Percentiles rank a stretch among this genome's conserved stretches.
These are phyloP conservation scores for Gossypium trilobum DNA, from an alignment of 441 rosid species.

Conservation along the genomic window DNA sequence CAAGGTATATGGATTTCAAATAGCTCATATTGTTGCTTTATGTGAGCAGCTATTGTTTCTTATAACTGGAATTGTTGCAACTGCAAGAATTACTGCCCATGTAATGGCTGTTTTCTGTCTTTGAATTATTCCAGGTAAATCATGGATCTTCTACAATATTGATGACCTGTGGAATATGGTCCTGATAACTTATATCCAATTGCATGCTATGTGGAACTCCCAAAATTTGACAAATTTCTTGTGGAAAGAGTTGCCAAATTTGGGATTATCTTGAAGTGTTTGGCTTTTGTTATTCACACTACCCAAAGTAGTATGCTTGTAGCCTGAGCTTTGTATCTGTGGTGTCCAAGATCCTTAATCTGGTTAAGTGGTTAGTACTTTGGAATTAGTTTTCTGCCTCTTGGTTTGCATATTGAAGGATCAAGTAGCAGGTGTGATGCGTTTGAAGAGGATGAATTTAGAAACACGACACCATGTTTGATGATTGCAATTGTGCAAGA, in stretches of 20 bases:
- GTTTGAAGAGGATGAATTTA: conserved; percentile 8
- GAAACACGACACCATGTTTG: conserved; percentile 11
- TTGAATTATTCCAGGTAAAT: conserved; percentile 43
- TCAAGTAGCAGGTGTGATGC: background rate
- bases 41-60: background rate
- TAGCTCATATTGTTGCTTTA: background rate
- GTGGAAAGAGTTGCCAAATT: conserved; percentile 19
- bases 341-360: conserved; percentile 10
- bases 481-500: conserved; percentile 6
- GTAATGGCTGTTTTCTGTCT: background rate
- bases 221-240: conserved; percentile 13
- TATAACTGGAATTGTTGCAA: background rate
- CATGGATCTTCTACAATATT: conserved; percentile 23
- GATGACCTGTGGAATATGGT: conserved; percentile 29
- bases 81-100: background rate
- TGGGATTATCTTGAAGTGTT: conserved; percentile 18
- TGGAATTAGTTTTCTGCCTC: conserved; percentile 11
- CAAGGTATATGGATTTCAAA: conserved; percentile 42
- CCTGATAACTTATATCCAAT: conserved; percentile 26
- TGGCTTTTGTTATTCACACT: conserved; percentile 11
- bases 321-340: background rate
- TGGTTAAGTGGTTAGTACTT: conserved; percentile 4
- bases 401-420: conserved; percentile 16
- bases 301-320: conserved; percentile 17
- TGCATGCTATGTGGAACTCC: conserved; percentile 23